Percentiles rank a stretch among this genome's conserved stretches.
These are phyloP conservation scores for Graphilbum sp. DNA, from an alignment of 2,329 filamentous ascomycete genomes.

Conservation along the genomic window DNA sequence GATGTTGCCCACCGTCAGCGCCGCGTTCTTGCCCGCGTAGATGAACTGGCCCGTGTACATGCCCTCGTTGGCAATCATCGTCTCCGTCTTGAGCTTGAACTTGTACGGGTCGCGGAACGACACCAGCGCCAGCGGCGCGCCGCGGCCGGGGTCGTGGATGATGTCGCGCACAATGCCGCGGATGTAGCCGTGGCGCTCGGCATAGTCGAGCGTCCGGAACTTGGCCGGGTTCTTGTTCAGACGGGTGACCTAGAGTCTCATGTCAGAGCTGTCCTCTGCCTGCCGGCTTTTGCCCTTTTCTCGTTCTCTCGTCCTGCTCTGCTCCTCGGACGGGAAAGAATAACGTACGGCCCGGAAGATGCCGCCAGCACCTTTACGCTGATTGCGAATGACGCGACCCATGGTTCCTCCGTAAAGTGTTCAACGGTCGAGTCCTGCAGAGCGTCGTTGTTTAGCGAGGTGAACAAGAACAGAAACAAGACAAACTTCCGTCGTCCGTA, in stretches of 20 bases:
- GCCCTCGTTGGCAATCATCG: slow-evolving; percentile 99
- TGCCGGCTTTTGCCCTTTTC: not conserved
- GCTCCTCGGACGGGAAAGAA: not conserved
- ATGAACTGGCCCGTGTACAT: slow-evolving; percentile 99
- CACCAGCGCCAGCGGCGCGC: slow-evolving; percentile 93
- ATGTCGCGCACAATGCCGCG: slow-evolving; percentile 97
- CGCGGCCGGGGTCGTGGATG: slow-evolving; percentile 96
- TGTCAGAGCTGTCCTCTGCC: not conserved
- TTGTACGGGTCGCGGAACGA: slow-evolving; percentile 95
- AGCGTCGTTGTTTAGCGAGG: not conserved
- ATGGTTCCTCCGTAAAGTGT: slow-evolving; percentile 7
- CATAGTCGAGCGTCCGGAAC: slow-evolving; percentile 92
- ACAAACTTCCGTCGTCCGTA: not conserved
- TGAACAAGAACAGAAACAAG: not conserved
- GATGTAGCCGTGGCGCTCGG: slow-evolving; percentile 94
- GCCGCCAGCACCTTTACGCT: slow-evolving; percentile 43
- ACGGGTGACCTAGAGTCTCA: slow-evolving; percentile 50
- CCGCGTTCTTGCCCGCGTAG: slow-evolving; percentile 98
- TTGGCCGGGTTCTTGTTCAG: slow-evolving; percentile 87
- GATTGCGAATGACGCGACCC: slow-evolving; percentile 38
- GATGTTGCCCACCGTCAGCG: slow-evolving; percentile 92
- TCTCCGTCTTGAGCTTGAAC: slow-evolving; percentile 96
- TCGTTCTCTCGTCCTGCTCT: not conserved
- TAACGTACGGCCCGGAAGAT: slow-evolving; percentile 29
- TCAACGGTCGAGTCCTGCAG: slow-evolving; percentile 5